Percentiles rank a stretch among this genome's conserved stretches.
Conservation (phyloP, 2,329 filamentous ascomycete species). For the Aschersonia sp. region DNA sequence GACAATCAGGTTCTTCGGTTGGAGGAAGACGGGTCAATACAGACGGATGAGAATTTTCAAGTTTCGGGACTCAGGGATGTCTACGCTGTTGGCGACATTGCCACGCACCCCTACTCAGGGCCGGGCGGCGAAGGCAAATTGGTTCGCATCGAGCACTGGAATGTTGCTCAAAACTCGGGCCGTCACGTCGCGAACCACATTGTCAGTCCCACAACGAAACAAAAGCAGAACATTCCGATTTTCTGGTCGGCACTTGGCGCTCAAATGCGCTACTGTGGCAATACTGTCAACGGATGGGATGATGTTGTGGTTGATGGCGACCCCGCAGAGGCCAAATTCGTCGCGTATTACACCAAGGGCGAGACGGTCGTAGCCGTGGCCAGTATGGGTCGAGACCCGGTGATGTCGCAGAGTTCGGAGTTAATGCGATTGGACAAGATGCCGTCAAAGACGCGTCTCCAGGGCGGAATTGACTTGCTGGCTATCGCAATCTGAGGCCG, state of each 20-base stretch:
- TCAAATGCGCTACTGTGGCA: constrained; percentile 88
- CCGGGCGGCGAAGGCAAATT: constrained; percentile 63
- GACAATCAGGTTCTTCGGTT: constrained; percentile 57
- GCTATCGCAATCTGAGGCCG: constrained; percentile 14
- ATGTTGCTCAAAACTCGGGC: constrained; percentile 89
- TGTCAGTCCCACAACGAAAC: constrained; percentile 40
- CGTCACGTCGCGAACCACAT: constrained; percentile 70
- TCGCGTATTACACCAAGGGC: constrained; percentile 77
- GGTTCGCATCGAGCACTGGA: constrained; percentile 93
- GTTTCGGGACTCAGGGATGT: constrained; percentile 68
- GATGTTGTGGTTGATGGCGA: constrained; percentile 70
- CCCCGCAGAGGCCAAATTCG: constrained; percentile 65
- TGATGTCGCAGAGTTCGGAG: constrained; percentile 70
- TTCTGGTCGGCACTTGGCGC: constrained; percentile 92
- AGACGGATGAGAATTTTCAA: constrained; percentile 65
- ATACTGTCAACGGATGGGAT: constrained; percentile 69
- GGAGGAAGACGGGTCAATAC: constrained; percentile 73
- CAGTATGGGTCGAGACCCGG: constrained; percentile 80
- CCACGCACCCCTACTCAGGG: constrained; percentile 85
- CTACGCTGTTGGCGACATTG: constrained; percentile 90
- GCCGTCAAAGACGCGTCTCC: constrained; percentile 65
- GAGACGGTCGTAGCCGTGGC: constrained; percentile 83
- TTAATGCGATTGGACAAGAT: constrained; percentile 74
- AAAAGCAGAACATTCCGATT: constrained; percentile 72
- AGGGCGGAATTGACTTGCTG: constrained; percentile 43